Conservation (phyloP, 257 asterid species). For the Solanum infundibuliforme region DNA sequence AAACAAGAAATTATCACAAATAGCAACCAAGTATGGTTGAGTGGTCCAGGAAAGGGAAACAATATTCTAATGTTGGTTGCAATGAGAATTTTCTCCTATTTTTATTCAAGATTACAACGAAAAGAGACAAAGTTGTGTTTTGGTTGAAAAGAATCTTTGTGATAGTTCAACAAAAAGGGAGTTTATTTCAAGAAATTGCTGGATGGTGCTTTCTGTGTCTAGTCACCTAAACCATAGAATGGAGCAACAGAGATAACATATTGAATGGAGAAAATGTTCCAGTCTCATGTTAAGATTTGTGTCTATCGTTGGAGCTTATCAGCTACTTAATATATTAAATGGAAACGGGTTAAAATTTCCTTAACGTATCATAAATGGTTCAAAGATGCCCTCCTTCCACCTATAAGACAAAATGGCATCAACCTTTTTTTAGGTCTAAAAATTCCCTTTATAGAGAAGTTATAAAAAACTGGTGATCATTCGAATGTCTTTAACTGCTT, state of each 20-base stretch:
- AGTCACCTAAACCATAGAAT: background rate
- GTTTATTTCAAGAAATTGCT: background rate
- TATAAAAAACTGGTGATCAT: background rate
- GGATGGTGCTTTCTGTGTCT: background rate
- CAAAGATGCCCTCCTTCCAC: background rate
- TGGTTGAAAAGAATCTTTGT: background rate
- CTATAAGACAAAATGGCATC: background rate
- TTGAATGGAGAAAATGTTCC: background rate
- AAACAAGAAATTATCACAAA: background rate
- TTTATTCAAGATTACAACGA: background rate
- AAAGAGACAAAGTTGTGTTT: background rate
- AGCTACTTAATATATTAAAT: background rate
- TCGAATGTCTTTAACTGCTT: background rate
- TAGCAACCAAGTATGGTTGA: background rate
- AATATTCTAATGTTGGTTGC: background rate
- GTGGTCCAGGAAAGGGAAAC: background rate
- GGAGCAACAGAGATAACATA: background rate
- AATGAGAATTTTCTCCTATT: background rate
- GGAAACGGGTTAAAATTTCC: background rate
- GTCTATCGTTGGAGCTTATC: background rate
- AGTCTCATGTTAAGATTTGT: background rate
- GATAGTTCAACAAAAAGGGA: background rate
- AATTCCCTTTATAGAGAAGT: background rate
- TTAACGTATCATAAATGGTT: background rate
- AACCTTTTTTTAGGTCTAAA: background rate